Evolutionary conservation across 2,329 filamentous ascomycete species (phyloP).

Genomic region (Aspergillus tamarii): DNA sequence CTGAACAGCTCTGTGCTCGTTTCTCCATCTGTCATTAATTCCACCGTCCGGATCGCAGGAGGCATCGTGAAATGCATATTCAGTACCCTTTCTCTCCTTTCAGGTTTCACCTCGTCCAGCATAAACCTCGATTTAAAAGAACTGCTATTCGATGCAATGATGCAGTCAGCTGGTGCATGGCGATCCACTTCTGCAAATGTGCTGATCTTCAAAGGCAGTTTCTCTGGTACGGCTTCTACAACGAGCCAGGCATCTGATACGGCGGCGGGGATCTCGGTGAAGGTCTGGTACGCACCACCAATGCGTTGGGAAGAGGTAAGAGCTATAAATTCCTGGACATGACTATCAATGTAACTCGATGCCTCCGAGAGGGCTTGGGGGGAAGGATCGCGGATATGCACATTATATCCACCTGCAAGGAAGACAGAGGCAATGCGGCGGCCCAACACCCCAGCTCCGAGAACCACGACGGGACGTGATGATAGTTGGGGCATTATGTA

Average conservation of each 20-base stretch:
- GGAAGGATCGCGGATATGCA: constrained; percentile 35
- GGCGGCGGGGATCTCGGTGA: constrained; percentile 44
- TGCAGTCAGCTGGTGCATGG: constrained; percentile 48
- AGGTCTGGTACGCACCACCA: constrained; percentile 36
- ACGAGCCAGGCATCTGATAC: constrained; percentile 56
- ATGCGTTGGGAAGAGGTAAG: constrained; percentile 25
- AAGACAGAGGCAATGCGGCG: not conserved
- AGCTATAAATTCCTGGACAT: constrained; percentile 34
- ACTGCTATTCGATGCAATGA: constrained; percentile 56
- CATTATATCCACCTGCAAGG: constrained; percentile 28
- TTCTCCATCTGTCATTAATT: constrained; percentile 57
- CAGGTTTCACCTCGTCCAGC: constrained; percentile 48
- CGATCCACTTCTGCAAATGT: constrained; percentile 54
- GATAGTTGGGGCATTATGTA: constrained; percentile 32
- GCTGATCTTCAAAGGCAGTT: constrained; percentile 52
- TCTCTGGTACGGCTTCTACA: constrained; percentile 59
- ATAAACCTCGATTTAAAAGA: constrained; percentile 57
- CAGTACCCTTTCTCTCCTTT: constrained; percentile 46
- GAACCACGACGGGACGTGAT: constrained; percentile 25
- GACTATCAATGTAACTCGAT: constrained; percentile 38
- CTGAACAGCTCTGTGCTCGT: constrained; percentile 50
- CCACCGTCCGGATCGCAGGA: constrained; percentile 49
- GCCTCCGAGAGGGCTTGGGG: constrained; percentile 33
- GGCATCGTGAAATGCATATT: constrained; percentile 61
- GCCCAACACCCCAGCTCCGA: constrained; percentile 42